These are phyloP conservation scores for Fusarium newnesense DNA, from an alignment of 2,329 filamentous ascomycete genomes.

Conservation along the genomic window DNA sequence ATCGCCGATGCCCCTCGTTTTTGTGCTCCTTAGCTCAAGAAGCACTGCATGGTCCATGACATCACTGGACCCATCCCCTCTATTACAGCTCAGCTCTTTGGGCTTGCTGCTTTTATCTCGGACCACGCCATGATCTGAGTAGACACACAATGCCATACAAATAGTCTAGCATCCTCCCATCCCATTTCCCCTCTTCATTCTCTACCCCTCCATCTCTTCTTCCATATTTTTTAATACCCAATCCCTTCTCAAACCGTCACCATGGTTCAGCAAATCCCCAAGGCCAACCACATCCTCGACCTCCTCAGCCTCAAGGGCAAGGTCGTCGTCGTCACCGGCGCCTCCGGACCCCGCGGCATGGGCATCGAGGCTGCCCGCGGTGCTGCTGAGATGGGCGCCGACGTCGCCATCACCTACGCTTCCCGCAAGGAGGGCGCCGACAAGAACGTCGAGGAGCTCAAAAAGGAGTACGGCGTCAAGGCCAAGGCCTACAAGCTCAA, in stretches of 20 bases:
- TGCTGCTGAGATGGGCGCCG: slow-evolving; percentile 76
- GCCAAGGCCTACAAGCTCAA: slow-evolving; percentile 70
- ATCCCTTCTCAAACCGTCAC: slow-evolving; percentile 19
- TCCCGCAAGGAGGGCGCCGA: slow-evolving; percentile 75
- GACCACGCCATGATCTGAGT: slow-evolving; percentile 13
- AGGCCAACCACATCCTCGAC: slow-evolving; percentile 67
- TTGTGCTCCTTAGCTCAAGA: not conserved
- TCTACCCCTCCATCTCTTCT: not conserved
- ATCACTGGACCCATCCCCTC: slow-evolving; percentile 42
- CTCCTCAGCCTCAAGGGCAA: slow-evolving; percentile 79
- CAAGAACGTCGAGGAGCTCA: slow-evolving; percentile 73
- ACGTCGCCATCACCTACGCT: slow-evolving; percentile 77
- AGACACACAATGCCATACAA: slow-evolving; percentile 8
- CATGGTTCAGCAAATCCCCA: slow-evolving; percentile 68
- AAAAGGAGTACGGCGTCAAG: slow-evolving; percentile 74
- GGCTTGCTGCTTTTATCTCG: slow-evolving; percentile 22
- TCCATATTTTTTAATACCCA: not conserved
- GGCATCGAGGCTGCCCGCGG: slow-evolving; percentile 76
- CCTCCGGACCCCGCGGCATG: slow-evolving; percentile 76
- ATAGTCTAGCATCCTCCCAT: slow-evolving; percentile 23
- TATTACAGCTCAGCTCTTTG: slow-evolving; percentile 5
- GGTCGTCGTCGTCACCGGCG: slow-evolving; percentile 76
- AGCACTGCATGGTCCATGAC: slow-evolving; percentile 31
- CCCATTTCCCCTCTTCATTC: slow-evolving; percentile 5
- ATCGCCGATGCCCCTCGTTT: slow-evolving; percentile 28